These are phyloP conservation scores for Rhynchosporium agropyri DNA, from an alignment of 2,329 filamentous ascomycete species.

Conservation along the genomic window DNA sequence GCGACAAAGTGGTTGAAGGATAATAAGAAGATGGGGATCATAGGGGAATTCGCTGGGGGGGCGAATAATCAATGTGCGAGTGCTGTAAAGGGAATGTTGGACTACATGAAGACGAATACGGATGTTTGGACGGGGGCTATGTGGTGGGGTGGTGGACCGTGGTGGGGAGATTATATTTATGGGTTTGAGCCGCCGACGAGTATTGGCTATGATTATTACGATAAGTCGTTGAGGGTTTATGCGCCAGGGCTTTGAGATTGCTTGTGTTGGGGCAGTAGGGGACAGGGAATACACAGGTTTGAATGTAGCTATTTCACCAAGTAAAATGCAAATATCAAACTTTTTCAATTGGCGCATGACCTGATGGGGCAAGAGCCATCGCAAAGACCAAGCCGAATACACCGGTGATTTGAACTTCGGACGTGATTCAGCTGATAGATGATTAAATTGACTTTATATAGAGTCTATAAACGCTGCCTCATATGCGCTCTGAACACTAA, in stretches of 20 bases:
- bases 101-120: conserved; percentile 50
- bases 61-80: conserved; percentile 52
- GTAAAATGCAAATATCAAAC: too few species aligned
- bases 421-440: too few species aligned
- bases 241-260: neutral
- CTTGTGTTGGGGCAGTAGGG: too few species aligned
- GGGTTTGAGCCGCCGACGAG: conserved; percentile 52
- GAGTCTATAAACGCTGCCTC: too few species aligned
- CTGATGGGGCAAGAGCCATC: too few species aligned
- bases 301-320: too few species aligned
- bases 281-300: too few species aligned
- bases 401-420: too few species aligned
- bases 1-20: conserved; percentile 57
- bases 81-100: conserved; percentile 53
- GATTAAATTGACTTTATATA: too few species aligned
- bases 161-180: conserved; percentile 36
- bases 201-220: conserved; percentile 39
- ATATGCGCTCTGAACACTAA: too few species aligned
- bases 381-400: too few species aligned
- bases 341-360: too few species aligned
- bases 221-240: conserved; percentile 12
- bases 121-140: conserved; percentile 56
- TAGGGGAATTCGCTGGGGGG: conserved; percentile 59
- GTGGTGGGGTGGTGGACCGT: conserved; percentile 60
- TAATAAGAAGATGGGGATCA: conserved; percentile 54